Percentiles rank a stretch among this genome's conserved stretches.
These are phyloP conservation scores for Jamesozyma jinghongensis DNA, from an alignment of 805 yeast species.

Conservation along the genomic window DNA sequence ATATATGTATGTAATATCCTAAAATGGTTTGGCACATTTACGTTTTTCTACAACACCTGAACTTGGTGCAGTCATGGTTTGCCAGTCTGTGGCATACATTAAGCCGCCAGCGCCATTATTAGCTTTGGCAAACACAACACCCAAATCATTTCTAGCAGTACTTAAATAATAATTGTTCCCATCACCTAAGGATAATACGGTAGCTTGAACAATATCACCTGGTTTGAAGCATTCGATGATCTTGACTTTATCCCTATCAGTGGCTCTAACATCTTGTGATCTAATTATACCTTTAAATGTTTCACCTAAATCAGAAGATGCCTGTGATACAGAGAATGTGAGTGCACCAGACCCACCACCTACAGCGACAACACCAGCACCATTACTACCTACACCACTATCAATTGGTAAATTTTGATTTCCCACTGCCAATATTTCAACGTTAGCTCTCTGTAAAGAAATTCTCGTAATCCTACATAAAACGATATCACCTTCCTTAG, in stretches of 20 bases:
- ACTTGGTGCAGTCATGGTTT: slow-evolving; percentile 73
- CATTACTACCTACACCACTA: slow-evolving; percentile 57
- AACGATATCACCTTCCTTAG: slow-evolving; percentile 78
- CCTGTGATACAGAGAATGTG: slow-evolving; percentile 35
- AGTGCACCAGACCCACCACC: slow-evolving; percentile 52
- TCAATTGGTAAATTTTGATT: slow-evolving; percentile 46
- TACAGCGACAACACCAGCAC: slow-evolving; percentile 31
- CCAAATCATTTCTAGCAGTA: slow-evolving; percentile 85
- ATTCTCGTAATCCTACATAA: slow-evolving; percentile 65
- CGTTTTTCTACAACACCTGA: slow-evolving; percentile 71
- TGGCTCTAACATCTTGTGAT: slow-evolving; percentile 79
- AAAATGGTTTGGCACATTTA: slow-evolving; percentile 87
- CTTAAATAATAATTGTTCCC: slow-evolving; percentile 83
- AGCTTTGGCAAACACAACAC: slow-evolving; percentile 82
- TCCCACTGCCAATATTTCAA: slow-evolving; percentile 68
- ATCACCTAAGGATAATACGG: slow-evolving; percentile 79
- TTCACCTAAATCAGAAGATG: slow-evolving; percentile 72
- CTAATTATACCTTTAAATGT: slow-evolving; percentile 81
- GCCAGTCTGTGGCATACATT: slow-evolving; percentile 92
- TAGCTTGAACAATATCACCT: slow-evolving; percentile 85
- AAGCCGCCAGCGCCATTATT: slow-evolving; percentile 57
- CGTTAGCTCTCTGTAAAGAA: slow-evolving; percentile 58
- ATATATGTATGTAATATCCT: slow-evolving; percentile 5
- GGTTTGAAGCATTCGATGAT: slow-evolving; percentile 75
- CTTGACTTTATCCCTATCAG: slow-evolving; percentile 82